Evolutionary conservation across 768 basidiomycete species (phyloP), one percentile per base, ranked within the genome.

Genomic region (Dioszegia crocea): DNA sequence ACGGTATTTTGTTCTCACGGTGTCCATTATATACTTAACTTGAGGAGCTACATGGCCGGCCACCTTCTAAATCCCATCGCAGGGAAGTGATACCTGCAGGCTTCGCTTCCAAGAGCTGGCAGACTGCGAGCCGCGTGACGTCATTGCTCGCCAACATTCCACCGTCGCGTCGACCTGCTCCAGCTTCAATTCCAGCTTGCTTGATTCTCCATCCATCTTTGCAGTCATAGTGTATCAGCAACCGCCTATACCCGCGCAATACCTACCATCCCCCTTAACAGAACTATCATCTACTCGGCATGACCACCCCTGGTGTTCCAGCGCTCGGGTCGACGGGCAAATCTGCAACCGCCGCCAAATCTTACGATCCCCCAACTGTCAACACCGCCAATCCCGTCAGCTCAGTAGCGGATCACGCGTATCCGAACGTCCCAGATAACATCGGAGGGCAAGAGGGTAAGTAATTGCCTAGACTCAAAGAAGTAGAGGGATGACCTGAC

Each of bases 381-480:
- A 19, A 27, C 33, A 19, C 17, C 10, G 30, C 36, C 8, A 24
- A 38, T 31, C 51, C 56, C 17, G 56, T 48, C 11, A 47, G 44
- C 30, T 50, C 59, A 21, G 69, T 71, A 14, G 69, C 69, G 19
- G 60, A 61, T 36, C 61, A 55, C 26, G 29, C 30, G 21, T 65
- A 65, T 38, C 64, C 64, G 29, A 60, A 71, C 55, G 53, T 63
- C 30, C 41, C 48, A 4, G 69, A 66, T 8, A 59, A 57, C n/a
- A 58, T 60, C 19, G 69, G 65, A 26, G 60, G 57, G 31, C 69
- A 71, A 47, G 66, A 71, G 47, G 69, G 69, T 71, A 56, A 62
- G 66, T 67, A 16, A 1, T 14, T 26, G 11, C 16, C 27, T 4
- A 14, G 2, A 36, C 3, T 11, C 11, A 1, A 14, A 51, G 5